A percentile compares a stretch with the other conserved stretches of the same genome.
phyloP scores from a whole-genome alignment of 2,329 filamentous ascomycete genomes.

The Onygenales sp. region DNA sequence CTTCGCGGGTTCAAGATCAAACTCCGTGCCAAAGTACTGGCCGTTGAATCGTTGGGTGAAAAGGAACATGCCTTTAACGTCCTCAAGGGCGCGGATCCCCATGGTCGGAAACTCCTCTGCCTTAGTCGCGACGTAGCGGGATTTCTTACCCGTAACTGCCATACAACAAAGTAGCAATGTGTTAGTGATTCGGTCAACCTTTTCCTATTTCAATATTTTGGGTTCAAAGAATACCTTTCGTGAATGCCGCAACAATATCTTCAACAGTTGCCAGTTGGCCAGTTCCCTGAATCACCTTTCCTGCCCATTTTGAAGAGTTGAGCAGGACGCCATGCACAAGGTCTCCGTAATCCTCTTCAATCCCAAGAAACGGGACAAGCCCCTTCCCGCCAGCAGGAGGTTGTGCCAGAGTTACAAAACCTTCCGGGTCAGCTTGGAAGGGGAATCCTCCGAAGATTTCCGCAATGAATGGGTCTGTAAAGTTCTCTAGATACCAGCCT shows the following conservation, averaged over 20 bases:
- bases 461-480: neutral
- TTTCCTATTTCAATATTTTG: neutral
- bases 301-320: neutral
- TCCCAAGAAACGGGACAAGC: neutral
- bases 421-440: neutral
- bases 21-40: conserved; percentile 1
- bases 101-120: neutral
- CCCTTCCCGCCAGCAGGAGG: neutral
- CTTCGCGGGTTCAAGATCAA: neutral
- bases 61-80: neutral
- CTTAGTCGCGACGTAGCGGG: neutral
- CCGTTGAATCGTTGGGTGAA: conserved; percentile 1
- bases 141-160: conserved; percentile 2
- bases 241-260: neutral
- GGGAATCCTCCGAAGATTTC: conserved; percentile 1
- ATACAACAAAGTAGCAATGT: neutral
- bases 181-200: neutral
- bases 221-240: neutral
- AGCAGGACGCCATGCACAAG: conserved; percentile 2
- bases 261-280: neutral
- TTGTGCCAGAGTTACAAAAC: conserved; percentile 1
- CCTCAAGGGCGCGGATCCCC: neutral
- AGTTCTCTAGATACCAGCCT: conserved; percentile 4
- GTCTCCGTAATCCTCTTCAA: conserved; percentile 3
- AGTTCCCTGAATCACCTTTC: neutral